Evolutionary conservation across 2,329 filamentous ascomycete species (phyloP), one percentile per base, ranked within the genome.

Genomic region (Thelonectria rubi): DNA sequence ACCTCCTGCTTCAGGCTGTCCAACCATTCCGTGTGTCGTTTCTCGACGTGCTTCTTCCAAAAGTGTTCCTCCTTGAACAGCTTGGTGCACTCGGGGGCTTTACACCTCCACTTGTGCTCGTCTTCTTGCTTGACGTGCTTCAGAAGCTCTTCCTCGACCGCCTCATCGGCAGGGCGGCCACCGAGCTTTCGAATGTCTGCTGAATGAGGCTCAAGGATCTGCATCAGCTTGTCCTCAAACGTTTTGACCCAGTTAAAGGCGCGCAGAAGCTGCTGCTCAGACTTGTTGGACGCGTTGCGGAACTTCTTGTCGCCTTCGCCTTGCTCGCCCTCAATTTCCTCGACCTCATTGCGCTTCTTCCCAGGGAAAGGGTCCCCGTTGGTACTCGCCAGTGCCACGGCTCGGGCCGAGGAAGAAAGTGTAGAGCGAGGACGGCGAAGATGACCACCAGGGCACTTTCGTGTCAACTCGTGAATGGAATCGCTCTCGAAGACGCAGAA

Each of bases 201-300:
- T 51, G 89, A 88, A 56, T 95, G 92, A 0, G 95, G 95, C 68
- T 98, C 94, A 14, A 99, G 84, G 48, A 98, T 91, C 75, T 97
- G 94, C 74, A 92, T 82, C 53, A 99, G 85, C 80, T 99, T 99
- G 74, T 99, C 95, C 75, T 99, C 95, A 72, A 97, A 99, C 0
- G 95, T 98, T 81, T 91, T 96, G 62, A 99, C 96, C 95, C 96
- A 99, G 74, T 98, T 99, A 80, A 93, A 98, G 0, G 95, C 95
- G 59, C 94, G 90, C 72, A 96, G 91, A 14, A 98, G 86, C 75
- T 98, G 95, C 75, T 96, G 93, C 72, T 97, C 93, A 5, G 89
- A 88, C 80, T 97, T 97, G 52, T 84, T 88, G 21, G 84, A 85
- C 15, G 88, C 84, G 61, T 86, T 88, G 58, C 87, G 85, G 64